Evolutionary conservation across 2,329 filamentous ascomycete genomes (phyloP).

Genomic region (Calycina herbarum): DNA sequence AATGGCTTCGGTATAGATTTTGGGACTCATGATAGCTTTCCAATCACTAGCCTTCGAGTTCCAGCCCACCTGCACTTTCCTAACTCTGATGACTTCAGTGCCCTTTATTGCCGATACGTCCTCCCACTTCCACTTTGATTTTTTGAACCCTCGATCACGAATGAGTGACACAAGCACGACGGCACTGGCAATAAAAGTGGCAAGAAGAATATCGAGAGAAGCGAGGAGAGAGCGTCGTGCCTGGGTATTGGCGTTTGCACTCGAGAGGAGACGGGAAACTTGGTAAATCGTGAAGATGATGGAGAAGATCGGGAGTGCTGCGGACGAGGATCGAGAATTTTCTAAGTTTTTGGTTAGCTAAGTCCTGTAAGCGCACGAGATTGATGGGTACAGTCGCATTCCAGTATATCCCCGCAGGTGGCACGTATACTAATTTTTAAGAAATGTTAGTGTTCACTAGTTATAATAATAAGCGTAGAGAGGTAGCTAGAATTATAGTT

Average conservation of each 20-base stretch:
- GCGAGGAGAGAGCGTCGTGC: conserved; percentile 85
- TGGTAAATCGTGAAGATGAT: conserved; percentile 72
- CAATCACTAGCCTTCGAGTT: conserved; percentile 34
- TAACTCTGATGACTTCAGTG: neutral
- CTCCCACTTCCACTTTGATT: conserved; percentile 62
- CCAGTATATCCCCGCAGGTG: no score
- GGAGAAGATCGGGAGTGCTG: conserved; percentile 73
- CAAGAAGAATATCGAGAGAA: conserved; percentile 84
- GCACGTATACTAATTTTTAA: no score
- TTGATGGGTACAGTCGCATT: neutral
- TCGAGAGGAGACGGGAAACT: conserved; percentile 45
- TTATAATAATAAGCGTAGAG: no score
- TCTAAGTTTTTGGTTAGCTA: neutral
- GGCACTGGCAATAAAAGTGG: conserved; percentile 83
- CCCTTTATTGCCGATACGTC: conserved; percentile 45
- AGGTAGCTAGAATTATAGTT: no score
- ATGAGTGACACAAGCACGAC: conserved; percentile 90
- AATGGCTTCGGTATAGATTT: conserved; percentile 46
- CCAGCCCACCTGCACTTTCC: conserved; percentile 4
- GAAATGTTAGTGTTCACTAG: no score
- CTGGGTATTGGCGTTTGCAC: conserved; percentile 54
- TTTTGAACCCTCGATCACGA: conserved; percentile 85
- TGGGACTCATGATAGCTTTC: conserved; percentile 49
- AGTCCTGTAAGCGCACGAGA: neutral
- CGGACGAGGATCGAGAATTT: conserved; percentile 60